phyloP scores from a whole-genome alignment of 2,329 filamentous ascomycete genomes.

The Metarhizium anisopliae region DNA sequence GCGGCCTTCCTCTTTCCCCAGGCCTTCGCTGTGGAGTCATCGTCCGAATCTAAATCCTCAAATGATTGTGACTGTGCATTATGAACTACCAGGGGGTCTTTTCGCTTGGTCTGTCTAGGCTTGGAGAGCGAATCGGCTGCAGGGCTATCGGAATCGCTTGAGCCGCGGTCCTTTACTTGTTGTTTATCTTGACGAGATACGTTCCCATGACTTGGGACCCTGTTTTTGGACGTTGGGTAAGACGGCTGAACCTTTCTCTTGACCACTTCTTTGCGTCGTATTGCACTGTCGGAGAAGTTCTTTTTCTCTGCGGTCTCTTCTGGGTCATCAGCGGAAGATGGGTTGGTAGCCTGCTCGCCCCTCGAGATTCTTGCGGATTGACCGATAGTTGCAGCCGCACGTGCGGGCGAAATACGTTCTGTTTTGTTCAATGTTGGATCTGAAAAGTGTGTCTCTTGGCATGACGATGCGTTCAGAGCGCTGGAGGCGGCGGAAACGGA shows the following conservation, averaged over 20 bases:
- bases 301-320: slow-evolving; percentile 12
- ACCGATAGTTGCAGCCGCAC: neutral
- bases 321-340: slow-evolving; percentile 13
- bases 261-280: slow-evolving; percentile 10
- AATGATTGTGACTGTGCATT: slow-evolving; percentile 38
- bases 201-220: neutral
- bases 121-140: slow-evolving; percentile 13
- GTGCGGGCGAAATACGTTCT: slow-evolving; percentile 9
- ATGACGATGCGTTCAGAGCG: slow-evolving; percentile 32
- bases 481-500: slow-evolving; percentile 49
- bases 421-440: slow-evolving; percentile 11
- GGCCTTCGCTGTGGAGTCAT: slow-evolving; percentile 28
- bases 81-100: slow-evolving; percentile 20
- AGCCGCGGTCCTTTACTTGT: slow-evolving; percentile 7
- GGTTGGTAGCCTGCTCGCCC: slow-evolving; percentile 2
- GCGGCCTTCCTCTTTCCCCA: slow-evolving; percentile 55
- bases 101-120: slow-evolving; percentile 20
- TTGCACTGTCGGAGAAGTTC: slow-evolving; percentile 7
- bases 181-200: slow-evolving; percentile 11
- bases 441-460: slow-evolving; percentile 14
- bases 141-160: slow-evolving; percentile 15
- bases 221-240: slow-evolving; percentile 2
- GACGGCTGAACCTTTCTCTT: slow-evolving; percentile 3
- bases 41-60: slow-evolving; percentile 33
- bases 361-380: slow-evolving; percentile 2